phyloP scores from a whole-genome alignment of 768 basidiomycete genomes.

The Pilatotrama ljubarskyi region DNA sequence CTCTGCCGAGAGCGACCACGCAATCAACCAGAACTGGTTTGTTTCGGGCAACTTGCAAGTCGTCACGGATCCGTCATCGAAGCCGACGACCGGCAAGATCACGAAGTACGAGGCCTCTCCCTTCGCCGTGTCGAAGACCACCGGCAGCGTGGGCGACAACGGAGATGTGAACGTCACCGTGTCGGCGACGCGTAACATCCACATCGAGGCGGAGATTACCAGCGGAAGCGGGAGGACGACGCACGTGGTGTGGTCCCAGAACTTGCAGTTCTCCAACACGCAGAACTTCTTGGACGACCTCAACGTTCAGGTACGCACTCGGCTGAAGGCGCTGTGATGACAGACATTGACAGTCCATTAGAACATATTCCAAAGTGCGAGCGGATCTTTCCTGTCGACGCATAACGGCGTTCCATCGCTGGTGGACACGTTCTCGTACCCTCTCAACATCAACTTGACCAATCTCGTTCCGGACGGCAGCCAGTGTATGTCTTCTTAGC shows the following conservation, averaged over 20 bases:
- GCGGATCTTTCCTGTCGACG: constrained; percentile 46
- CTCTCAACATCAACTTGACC: constrained; percentile 46
- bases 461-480: constrained; percentile 34
- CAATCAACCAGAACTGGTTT: constrained; percentile 77
- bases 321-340: no score
- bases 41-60: constrained; percentile 72
- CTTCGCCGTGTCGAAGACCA: constrained; percentile 53
- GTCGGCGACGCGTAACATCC: constrained; percentile 53
- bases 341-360: constrained; percentile 20
- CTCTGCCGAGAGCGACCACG: constrained; percentile 64
- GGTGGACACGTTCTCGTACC: constrained; percentile 55
- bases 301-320: constrained; percentile 36
- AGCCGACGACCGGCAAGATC: constrained; percentile 70
- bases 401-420: constrained; percentile 48
- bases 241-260: constrained; percentile 61
- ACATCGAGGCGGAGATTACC: constrained; percentile 61
- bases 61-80: constrained; percentile 59
- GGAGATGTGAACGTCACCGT: constrained; percentile 64
- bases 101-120: constrained; percentile 55
- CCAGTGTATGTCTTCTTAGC: constrained; percentile 26
- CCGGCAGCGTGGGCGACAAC: constrained; percentile 41
- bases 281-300: constrained; percentile 60
- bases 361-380: constrained; percentile 52
- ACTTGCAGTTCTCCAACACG: constrained; percentile 57
- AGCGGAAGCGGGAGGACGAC: constrained; percentile 60